Conservation (phyloP, 2,329 filamentous ascomycete species). For the Chrysoporthe austroafricana region DNA sequence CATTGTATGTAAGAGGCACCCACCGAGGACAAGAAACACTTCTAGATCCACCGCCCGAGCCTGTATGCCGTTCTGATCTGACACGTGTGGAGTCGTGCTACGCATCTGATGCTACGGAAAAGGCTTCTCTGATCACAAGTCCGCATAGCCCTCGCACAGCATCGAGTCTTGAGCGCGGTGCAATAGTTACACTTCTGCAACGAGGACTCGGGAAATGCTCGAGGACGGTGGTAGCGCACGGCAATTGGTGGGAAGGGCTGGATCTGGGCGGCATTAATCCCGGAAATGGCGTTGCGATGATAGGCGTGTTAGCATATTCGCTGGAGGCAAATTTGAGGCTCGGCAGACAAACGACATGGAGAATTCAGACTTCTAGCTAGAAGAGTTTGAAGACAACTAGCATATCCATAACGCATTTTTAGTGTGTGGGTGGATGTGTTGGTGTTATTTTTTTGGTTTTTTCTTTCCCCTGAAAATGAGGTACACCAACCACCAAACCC, state of each 20-base stretch:
- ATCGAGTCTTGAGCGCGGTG: background rate
- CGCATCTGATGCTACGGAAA: background rate
- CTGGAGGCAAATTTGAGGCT: background rate
- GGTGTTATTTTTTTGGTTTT: too few species aligned
- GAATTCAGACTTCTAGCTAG: background rate
- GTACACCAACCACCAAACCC: background rate
- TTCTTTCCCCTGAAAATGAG: background rate
- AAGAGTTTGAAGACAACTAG: too few species aligned
- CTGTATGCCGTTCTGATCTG: background rate
- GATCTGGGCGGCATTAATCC: background rate
- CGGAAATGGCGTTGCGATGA: background rate
- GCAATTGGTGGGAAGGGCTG: background rate
- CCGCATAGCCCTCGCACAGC: conserved; percentile 12
- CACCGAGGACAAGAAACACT: background rate
- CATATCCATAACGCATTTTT: background rate
- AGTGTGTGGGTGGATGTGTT: background rate
- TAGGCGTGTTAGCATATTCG: background rate
- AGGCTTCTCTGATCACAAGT: background rate
- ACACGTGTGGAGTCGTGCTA: conserved; percentile 15
- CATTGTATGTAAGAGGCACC: background rate
- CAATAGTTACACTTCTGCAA: background rate
- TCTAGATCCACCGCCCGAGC: background rate
- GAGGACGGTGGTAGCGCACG: background rate
- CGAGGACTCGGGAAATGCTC: conserved; percentile 12
- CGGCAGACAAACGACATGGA: background rate